phyloP scores from a whole-genome alignment of 441 rosid species.

The Arabidopsis hybrid region DNA sequence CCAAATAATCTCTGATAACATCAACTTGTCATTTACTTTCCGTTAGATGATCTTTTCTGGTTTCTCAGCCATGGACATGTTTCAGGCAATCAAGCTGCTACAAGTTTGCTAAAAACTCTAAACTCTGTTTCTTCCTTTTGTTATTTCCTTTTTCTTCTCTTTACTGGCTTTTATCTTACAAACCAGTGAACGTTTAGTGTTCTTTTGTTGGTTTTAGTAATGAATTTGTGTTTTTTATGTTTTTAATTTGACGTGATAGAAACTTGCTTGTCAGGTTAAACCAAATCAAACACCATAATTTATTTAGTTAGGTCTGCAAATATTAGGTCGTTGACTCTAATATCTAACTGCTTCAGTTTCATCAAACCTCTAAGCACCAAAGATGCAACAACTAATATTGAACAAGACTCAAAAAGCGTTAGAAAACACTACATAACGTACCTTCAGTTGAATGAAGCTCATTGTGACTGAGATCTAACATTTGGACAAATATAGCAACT shows the following conservation, averaged over 20 bases:
- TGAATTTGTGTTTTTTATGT: no score
- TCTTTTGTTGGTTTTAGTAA: no score
- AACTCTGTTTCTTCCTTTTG: neutral
- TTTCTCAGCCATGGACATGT: neutral
- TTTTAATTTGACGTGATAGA: neutral
- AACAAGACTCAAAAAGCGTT: neutral
- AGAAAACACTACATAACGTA: neutral
- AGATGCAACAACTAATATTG: neutral
- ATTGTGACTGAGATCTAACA: conserved; percentile 5
- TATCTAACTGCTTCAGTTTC: neutral
- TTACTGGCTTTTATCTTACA: neutral
- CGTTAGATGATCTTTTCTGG: neutral
- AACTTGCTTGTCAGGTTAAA: neutral
- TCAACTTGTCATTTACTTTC: neutral
- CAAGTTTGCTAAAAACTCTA: neutral
- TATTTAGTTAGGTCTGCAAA: neutral
- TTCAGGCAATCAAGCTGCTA: neutral
- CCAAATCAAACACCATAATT: neutral
- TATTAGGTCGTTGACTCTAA: neutral
- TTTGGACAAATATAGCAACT: neutral
- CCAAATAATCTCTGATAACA: neutral
- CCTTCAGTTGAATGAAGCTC: neutral
- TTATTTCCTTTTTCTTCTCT: neutral
- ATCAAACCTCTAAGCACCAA: neutral
- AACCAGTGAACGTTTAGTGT: neutral